These are phyloP conservation scores for Neoarthrinium moseri DNA, from an alignment of 2,329 filamentous ascomycete species.

Conservation along the genomic window DNA sequence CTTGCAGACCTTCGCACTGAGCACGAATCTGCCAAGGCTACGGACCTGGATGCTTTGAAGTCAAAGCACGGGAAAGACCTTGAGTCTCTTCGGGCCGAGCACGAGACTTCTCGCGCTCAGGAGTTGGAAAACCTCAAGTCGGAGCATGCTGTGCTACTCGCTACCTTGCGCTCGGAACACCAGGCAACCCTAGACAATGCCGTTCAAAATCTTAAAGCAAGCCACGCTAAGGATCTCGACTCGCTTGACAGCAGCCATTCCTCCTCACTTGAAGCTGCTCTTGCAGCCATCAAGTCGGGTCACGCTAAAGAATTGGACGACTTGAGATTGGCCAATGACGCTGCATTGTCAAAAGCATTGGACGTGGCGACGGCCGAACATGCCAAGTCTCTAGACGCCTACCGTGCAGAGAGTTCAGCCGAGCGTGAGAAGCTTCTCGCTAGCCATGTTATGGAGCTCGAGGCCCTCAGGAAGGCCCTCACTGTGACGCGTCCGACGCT, in stretches of 20 bases:
- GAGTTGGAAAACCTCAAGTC: conserved; percentile 21
- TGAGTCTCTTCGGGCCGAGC: conserved; percentile 19
- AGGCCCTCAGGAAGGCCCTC: conserved; percentile 25
- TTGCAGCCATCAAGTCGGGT: conserved; percentile 19
- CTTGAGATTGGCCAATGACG: conserved; percentile 20
- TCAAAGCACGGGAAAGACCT: conserved; percentile 16
- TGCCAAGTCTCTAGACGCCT: conserved; percentile 18
- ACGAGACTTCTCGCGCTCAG: conserved; percentile 13
- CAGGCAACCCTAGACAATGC: conserved; percentile 10
- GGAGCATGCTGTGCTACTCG: conserved; percentile 18
- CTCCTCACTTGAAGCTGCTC: conserved; percentile 17
- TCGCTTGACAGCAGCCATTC: conserved; percentile 19
- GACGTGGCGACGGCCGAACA: conserved; percentile 19
- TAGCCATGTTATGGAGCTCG: conserved; percentile 26
- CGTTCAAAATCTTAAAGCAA: conserved; percentile 11
- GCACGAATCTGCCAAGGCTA: conserved; percentile 14
- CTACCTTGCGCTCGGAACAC: conserved; percentile 18
- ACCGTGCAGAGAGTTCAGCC: conserved; percentile 17
- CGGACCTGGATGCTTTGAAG: conserved; percentile 15
- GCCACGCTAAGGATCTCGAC: conserved; percentile 22
- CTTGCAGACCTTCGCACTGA: conserved; percentile 18
- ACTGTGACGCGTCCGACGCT: conserved; percentile 25
- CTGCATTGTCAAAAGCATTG: conserved; percentile 18
- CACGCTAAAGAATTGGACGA: conserved; percentile 21
- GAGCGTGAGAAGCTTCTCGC: conserved; percentile 25